Evolutionary conservation across 1,284 basidiomycete genomes (phyloP).

Genomic region (Dichomitus squalens): DNA sequence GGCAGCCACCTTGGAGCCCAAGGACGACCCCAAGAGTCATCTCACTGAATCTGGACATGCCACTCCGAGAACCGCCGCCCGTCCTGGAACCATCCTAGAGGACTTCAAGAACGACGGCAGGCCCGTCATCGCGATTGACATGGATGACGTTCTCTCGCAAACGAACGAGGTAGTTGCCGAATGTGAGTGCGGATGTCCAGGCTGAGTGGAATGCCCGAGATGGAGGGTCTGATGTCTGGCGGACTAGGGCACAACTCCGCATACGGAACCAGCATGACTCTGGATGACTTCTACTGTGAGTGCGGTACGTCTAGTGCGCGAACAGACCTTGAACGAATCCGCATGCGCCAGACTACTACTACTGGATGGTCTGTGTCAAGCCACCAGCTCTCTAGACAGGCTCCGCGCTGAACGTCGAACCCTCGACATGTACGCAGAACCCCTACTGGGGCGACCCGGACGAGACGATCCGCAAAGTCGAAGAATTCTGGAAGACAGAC

Average conservation of each 20-base stretch:
- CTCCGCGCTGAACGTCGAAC: neutral
- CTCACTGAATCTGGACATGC: conserved; percentile 16
- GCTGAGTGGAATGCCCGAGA: neutral
- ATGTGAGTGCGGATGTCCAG: conserved; percentile 46
- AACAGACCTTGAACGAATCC: neutral
- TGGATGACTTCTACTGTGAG: conserved; percentile 70
- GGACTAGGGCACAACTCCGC: conserved; percentile 71
- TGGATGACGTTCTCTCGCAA: conserved; percentile 76
- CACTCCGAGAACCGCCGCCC: conserved; percentile 15
- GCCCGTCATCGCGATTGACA: conserved; percentile 69
- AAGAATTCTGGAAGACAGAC: conserved; percentile 58
- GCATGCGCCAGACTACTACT: conserved; percentile 52
- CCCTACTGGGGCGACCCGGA: conserved; percentile 66
- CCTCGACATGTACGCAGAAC: conserved; percentile 30
- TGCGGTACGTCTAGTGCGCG: neutral
- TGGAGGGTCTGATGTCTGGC: conserved; percentile 1
- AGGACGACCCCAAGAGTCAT: conserved; percentile 13
- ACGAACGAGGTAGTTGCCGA: conserved; percentile 68
- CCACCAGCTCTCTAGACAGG: neutral
- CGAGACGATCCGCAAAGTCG: conserved; percentile 62
- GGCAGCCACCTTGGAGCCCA: conserved; percentile 6
- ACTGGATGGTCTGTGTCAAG: conserved; percentile 57
- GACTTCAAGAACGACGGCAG: conserved; percentile 14
- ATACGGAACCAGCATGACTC: conserved; percentile 54
- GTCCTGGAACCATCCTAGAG: conserved; percentile 14